Base-by-base conservation (phyloP, 306 rosid genomes). In the Quercus wislizeni region DNA sequence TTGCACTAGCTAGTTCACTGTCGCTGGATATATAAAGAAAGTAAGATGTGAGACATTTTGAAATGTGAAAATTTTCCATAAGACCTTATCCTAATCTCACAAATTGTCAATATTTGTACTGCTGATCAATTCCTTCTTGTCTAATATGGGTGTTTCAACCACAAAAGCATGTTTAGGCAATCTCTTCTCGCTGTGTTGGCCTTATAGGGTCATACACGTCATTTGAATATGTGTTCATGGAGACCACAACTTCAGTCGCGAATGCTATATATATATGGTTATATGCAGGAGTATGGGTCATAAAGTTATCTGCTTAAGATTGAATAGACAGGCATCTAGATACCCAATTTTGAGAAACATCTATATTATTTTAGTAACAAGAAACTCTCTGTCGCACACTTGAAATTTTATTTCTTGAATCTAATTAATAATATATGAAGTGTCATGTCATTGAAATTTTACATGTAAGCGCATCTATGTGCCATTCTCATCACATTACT, bases 71-170 rank as follows among this genome's bases (percentile, higher is more conserved):
- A 30, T 28, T 72, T 72, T 51, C 25, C 30, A 31, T 38, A 62
- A 73, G 67, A 56, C 31, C 77, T 79, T 79, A 76, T 85, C 54
- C 79, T 57, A 63, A 4, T 3, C 46, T 43, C 78, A 8, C 74
- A 76, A 81, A 59, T 81, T 81, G 85, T 80, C 82, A 84, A 82
- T 75, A 63, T 73, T 61, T 62, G 14, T 62, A 55, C 30, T 71
- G 68, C 86, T 74, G 78, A 54, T 82, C 64, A 52, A 23, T 61
- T 78, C 77, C 82, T 55, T 70, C 82, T 81, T 78, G 33, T 80
- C 83, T 46, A 46, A 19, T 79, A 6, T 33, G 1, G 41, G 46
- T 64, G 25, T 35, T 68, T 68, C 72, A 20, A 4, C 23, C 46
- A 35, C 15, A 10, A 35, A 68, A 68, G 6, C 17, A 28, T 13